Percentiles rank a stretch among this genome's conserved stretches.
Conservation (phyloP, 495 filamentous ascomycete genomes). For the Aspergillus hancockii region DNA sequence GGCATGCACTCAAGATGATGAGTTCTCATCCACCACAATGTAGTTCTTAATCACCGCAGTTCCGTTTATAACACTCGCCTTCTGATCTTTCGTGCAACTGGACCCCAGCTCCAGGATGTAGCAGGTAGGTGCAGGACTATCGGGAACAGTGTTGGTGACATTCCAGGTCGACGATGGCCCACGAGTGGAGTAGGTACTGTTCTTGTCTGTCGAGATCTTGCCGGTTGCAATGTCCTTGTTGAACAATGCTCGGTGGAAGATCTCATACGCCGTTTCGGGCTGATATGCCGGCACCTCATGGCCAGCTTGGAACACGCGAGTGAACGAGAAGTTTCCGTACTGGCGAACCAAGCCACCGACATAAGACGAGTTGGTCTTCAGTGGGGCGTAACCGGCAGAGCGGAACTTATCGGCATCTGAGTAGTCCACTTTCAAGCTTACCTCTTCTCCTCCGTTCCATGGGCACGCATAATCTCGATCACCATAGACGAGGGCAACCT, state of each 20-base stretch:
- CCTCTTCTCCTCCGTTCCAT: slow-evolving; percentile 49
- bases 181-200: slow-evolving; percentile 41
- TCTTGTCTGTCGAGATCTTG: slow-evolving; percentile 22
- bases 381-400: slow-evolving; percentile 49
- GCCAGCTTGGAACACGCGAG: slow-evolving; percentile 59
- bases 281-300: slow-evolving; percentile 64
- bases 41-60: slow-evolving; percentile 52
- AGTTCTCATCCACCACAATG: slow-evolving; percentile 32
- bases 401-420: slow-evolving; percentile 42
- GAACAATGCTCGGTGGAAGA: slow-evolving; percentile 56
- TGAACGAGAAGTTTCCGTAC: slow-evolving; percentile 60
- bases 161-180: slow-evolving; percentile 52
- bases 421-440: slow-evolving; percentile 43
- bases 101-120: slow-evolving; percentile 43
- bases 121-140: slow-evolving; percentile 42
- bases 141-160: slow-evolving; percentile 47
- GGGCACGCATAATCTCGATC: slow-evolving; percentile 62
- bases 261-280: slow-evolving; percentile 53
- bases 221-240: slow-evolving; percentile 60
- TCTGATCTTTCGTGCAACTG: slow-evolving; percentile 51
- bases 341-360: slow-evolving; percentile 56
- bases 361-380: slow-evolving; percentile 44
- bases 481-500: slow-evolving; percentile 70
- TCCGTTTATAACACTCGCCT: slow-evolving; percentile 44
- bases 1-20: neutral